Percentiles rank a stretch among this genome's conserved stretches.
These are phyloP conservation scores for Magnusiomyces tetraspermus DNA, from an alignment of 1,139 yeast genomes.

Conservation along the genomic window DNA sequence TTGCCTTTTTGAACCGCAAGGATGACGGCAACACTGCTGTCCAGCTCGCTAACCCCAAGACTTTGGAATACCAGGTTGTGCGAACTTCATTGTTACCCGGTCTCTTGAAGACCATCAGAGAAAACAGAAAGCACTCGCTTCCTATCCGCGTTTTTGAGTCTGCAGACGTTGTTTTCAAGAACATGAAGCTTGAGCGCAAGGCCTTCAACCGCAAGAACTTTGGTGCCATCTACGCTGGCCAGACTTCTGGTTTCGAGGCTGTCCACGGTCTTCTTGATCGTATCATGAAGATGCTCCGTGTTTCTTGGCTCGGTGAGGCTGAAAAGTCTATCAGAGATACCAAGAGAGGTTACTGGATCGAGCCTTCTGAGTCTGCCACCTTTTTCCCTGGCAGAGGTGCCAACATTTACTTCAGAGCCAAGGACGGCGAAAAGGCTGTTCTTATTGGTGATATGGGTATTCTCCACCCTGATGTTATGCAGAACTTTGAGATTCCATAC, in stretches of 20 bases:
- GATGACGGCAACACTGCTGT: conserved; percentile 79
- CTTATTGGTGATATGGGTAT: conserved; percentile 82
- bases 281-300: conserved; percentile 91
- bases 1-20: conserved; percentile 62
- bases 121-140: conserved; percentile 89
- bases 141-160: conserved; percentile 93
- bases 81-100: conserved; percentile 94
- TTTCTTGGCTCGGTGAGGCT: conserved; percentile 65
- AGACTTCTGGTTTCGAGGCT: conserved; percentile 86
- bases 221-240: conserved; percentile 91
- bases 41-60: conserved; percentile 90
- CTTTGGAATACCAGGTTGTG: conserved; percentile 93
- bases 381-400: conserved; percentile 99
- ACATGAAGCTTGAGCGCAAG: conserved; percentile 69
- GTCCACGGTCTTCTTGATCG: conserved; percentile 94
- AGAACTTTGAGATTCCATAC: conserved; percentile 79
- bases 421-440: conserved; percentile 33
- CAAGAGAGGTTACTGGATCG: conserved; percentile 51
- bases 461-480: conserved; percentile 89
- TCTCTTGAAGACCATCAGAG: conserved; percentile 86
- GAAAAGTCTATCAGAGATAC: conserved; percentile 35
- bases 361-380: conserved; percentile 41
- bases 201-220: conserved; percentile 91
- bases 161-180: conserved; percentile 89
- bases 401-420: conserved; percentile 60